Base-by-base conservation (phyloP, 495 filamentous ascomycete species). In the Aspergillus nanangensis region DNA sequence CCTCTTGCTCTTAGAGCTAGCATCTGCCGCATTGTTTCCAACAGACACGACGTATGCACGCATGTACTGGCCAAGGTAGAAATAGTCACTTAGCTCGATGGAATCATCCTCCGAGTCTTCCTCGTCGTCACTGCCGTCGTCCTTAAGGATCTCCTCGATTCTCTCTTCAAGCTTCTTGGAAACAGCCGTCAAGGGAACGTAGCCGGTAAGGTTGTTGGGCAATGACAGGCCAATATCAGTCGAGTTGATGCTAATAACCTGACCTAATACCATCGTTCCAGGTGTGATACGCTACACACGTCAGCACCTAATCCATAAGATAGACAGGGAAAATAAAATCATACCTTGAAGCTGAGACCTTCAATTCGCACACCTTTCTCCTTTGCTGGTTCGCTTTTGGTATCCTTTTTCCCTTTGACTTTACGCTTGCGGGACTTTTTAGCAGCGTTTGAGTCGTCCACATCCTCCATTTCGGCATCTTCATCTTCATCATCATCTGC, bases 131-230 rank as follows among this genome's bases (percentile, higher is more conserved):
- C 70, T 74, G 40, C 79, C 82, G 14, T 80, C 77, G 8, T 77
- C 69, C 25, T 76, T 75, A 1, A 82, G 64, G 27, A 90, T 53
- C 27, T 71, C 75, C 57, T 90, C 85, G 20, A 92, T 68, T 47
- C 72, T 79, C 48, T 81, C 64, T 31, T 87, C 83, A 36, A 88
- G 73, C 31, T 76, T 66, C 43, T 87, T 80, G 9, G 94, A 97
- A 27, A 98, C 80, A 10, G 87, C 80, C n/a, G 92, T 95, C 33
- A 98, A 79, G 35, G 94, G 80, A 7, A 96, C 81, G 64, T 88
- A 93, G 32, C 93, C 94, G 41, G 80, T 84, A 10, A 97, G 78
- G 58, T 94, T 96, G 61, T 97, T 98, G 11, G 94, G 90, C 18
- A 97, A 69, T 15, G 89, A 82, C 47, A 98, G 66, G 18, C 80